Evolutionary conservation across 805 yeast genomes (phyloP).

Genomic region (Suhomyces pyralidae): DNA sequence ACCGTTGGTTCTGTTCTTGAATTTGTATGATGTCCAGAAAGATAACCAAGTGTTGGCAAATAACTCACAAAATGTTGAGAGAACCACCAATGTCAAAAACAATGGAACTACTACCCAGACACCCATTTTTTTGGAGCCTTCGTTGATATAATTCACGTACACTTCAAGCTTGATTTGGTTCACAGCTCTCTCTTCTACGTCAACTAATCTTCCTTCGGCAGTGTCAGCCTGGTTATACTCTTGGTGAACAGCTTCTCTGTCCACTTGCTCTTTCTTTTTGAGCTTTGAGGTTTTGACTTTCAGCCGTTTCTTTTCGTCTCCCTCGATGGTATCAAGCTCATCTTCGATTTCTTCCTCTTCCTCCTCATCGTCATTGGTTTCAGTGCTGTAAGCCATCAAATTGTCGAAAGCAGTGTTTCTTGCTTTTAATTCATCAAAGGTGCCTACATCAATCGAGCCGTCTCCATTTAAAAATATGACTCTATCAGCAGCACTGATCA

Average conservation of each 20-base stretch:
- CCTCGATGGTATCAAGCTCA: constrained; percentile 11
- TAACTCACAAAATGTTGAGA: constrained; percentile 50
- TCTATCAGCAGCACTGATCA: constrained; percentile 67
- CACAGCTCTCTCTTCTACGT: constrained; percentile 18
- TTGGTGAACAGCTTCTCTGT: constrained; percentile 34
- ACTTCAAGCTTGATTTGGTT: constrained; percentile 28
- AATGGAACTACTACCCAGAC: constrained; percentile 20
- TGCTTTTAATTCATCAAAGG: constrained; percentile 49
- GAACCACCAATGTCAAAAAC: constrained; percentile 17
- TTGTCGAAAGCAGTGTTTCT: constrained; percentile 35
- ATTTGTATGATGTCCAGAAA: constrained; percentile 69
- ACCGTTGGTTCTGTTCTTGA: constrained; percentile 42
- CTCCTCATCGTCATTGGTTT: constrained; percentile 17
- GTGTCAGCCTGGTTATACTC: constrained; percentile 26
- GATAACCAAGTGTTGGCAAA: constrained; percentile 78
- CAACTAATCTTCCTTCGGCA: constrained; percentile 10
- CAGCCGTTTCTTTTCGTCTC: constrained; percentile 4
- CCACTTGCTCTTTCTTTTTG: constrained; percentile 12
- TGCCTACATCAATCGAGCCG: constrained; percentile 59
- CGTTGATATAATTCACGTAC: constrained; percentile 29
- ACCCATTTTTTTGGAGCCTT: constrained; percentile 27
- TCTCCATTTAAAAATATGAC: constrained; percentile 67
- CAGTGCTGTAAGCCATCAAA: constrained; percentile 38
- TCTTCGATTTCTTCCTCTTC: constrained; percentile 13
- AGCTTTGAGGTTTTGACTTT: constrained; percentile 2